Conservation (phyloP, 2,329 filamentous ascomycete genomes). For the Diaporthe humulicola region DNA sequence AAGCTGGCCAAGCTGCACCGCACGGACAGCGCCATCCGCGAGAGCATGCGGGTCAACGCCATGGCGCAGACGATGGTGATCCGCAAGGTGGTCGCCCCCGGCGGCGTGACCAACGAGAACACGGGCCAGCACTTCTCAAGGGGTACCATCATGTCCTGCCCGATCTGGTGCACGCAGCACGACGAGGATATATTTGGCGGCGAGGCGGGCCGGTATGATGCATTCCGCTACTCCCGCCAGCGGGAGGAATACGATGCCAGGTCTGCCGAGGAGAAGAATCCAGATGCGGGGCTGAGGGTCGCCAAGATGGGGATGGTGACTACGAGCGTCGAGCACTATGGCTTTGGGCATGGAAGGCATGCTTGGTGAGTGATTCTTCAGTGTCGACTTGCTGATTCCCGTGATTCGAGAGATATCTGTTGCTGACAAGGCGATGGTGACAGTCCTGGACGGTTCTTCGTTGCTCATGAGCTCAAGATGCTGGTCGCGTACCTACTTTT, state of each 20-base stretch:
- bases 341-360: constrained; percentile 71
- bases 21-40: constrained; percentile 65
- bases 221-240: constrained; percentile 61
- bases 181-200: constrained; percentile 59
- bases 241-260: constrained; percentile 54
- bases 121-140: constrained; percentile 32
- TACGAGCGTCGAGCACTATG: constrained; percentile 63
- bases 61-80: constrained; percentile 61
- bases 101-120: constrained; percentile 52
- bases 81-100: constrained; percentile 58
- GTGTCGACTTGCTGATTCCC: neutral
- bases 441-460: constrained; percentile 69
- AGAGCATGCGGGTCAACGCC: constrained; percentile 63
- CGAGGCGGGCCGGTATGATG: constrained; percentile 58
- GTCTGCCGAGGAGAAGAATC: constrained; percentile 46
- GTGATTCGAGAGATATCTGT: no score
- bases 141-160: constrained; percentile 51
- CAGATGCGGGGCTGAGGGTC: constrained; percentile 49
- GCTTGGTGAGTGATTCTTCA: constrained; percentile 53
- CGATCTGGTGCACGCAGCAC: constrained; percentile 60
- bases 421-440: neutral
- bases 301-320: constrained; percentile 66
- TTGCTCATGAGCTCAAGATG: constrained; percentile 68
- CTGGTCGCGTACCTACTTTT: constrained; percentile 63
- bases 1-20: constrained; percentile 57